phyloP scores from a whole-genome alignment of 2,329 filamentous ascomycete species.

The Cladosporium sp. region DNA sequence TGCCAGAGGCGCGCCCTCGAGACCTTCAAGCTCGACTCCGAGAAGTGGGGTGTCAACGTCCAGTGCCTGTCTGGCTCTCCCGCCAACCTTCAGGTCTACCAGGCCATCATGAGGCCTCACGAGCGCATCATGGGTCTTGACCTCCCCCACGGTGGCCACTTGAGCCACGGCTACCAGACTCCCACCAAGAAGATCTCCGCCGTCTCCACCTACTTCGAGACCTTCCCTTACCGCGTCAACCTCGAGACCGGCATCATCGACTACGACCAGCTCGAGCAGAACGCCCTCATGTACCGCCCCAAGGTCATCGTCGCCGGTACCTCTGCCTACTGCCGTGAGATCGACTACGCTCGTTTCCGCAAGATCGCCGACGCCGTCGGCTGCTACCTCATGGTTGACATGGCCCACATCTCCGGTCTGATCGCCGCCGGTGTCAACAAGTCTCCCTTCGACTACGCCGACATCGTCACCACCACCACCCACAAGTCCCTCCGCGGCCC shows the following conservation, averaged over 20 bases:
- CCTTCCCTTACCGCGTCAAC: conserved; percentile 90
- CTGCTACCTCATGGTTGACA: conserved; percentile 93
- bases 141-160: conserved; percentile 90
- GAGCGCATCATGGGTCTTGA: conserved; percentile 97
- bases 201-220: conserved; percentile 99
- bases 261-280: conserved; percentile 88
- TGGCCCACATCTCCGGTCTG: conserved; percentile 97
- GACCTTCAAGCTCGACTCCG: conserved; percentile 79
- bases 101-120: conserved; percentile 85
- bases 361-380: conserved; percentile 91
- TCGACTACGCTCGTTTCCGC: conserved; percentile 95
- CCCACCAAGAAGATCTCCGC: conserved; percentile 81
- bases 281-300: conserved; percentile 86
- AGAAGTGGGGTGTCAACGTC: conserved; percentile 98
- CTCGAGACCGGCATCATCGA: conserved; percentile 93
- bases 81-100: conserved; percentile 80
- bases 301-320: conserved; percentile 96
- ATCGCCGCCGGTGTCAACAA: conserved; percentile 91
- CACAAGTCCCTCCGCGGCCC: conserved; percentile 98
- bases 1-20: conserved; percentile 92
- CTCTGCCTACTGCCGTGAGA: conserved; percentile 95
- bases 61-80: conserved; percentile 83
- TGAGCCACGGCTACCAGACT: conserved; percentile 96
- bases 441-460: conserved; percentile 85
- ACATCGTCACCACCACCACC: conserved; percentile 96